These are phyloP conservation scores for Apium graveolens DNA, from an alignment of 129 eudicot species.

Conservation along the genomic window DNA sequence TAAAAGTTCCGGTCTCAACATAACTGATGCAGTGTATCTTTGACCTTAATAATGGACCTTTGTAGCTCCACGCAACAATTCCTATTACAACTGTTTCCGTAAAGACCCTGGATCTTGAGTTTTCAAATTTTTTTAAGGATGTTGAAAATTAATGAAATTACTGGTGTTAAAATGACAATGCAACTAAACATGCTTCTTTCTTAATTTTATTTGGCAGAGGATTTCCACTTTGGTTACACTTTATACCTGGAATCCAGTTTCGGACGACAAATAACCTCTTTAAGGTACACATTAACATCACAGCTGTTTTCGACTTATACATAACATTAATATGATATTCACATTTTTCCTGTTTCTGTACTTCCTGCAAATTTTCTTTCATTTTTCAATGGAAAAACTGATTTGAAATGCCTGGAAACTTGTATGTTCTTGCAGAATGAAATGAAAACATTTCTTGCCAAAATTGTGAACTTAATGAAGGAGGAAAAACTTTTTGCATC, in stretches of 20 bases:
- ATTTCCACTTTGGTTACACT: constrained; percentile 81
- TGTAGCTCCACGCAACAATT: not conserved
- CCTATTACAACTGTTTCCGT: not conserved
- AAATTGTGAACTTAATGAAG: constrained; percentile 69
- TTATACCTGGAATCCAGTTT: constrained; percentile 73
- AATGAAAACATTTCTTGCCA: constrained; percentile 63
- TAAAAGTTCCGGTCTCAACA: too few species aligned
- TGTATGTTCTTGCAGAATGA: constrained; percentile 43
- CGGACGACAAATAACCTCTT: constrained; percentile 59
- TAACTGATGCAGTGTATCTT: too few species aligned
- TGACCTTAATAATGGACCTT: not conserved
- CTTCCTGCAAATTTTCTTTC: not conserved
- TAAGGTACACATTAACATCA: constrained; percentile 33
- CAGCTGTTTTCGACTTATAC: not conserved
- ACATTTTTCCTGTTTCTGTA: not conserved
- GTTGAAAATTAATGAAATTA: not conserved
- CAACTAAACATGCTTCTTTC: not conserved
- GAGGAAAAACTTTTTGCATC: constrained; percentile 72
- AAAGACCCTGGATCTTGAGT: not conserved
- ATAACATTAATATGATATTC: not conserved
- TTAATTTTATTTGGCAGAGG: constrained; percentile 34
- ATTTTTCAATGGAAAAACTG: not conserved
- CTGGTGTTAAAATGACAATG: constrained; percentile 4
- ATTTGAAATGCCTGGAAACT: not conserved
- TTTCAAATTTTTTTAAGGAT: not conserved